Conservation (phyloP, 164 flowering plant genomes). For the Nelumbo lutea region DNA sequence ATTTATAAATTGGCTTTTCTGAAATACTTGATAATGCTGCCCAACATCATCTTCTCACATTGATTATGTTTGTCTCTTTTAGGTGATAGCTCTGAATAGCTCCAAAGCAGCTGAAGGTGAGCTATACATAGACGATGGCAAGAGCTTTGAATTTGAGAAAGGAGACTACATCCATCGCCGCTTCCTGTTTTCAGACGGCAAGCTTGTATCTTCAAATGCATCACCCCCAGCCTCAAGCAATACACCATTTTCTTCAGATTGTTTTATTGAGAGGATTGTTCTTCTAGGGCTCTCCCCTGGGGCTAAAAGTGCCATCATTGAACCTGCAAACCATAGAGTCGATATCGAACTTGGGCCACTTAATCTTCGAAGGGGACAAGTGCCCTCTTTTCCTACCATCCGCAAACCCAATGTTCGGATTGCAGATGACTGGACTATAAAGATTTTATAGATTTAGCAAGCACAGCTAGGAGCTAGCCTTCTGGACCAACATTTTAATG, state of each 20-base stretch:
- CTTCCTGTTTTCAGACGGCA: conserved; percentile 69
- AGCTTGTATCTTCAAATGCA: conserved; percentile 51
- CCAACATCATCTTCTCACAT: not conserved
- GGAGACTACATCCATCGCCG: conserved; percentile 88
- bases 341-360: conserved; percentile 71
- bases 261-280: conserved; percentile 75
- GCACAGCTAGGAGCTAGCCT: not conserved
- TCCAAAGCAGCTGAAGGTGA: conserved; percentile 88
- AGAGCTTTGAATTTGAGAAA: conserved; percentile 68
- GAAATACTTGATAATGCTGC: conserved; percentile 1
- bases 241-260: conserved; percentile 37
- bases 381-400: conserved; percentile 43
- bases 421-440: conserved; percentile 77
- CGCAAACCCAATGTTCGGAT: conserved; percentile 75
- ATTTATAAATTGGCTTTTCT: not conserved
- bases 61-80: conserved; percentile 2
- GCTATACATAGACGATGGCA: conserved; percentile 90
- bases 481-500: no score
- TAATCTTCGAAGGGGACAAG: conserved; percentile 29
- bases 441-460: conserved; percentile 21
- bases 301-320: conserved; percentile 54
- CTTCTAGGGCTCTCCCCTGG: conserved; percentile 52
- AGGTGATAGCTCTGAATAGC: conserved; percentile 90
- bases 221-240: conserved; percentile 27
- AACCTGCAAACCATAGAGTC: conserved; percentile 51